These are phyloP conservation scores for Aquilaria sinensis DNA, from an alignment of 345 rosid genomes.

Conservation along the genomic window DNA sequence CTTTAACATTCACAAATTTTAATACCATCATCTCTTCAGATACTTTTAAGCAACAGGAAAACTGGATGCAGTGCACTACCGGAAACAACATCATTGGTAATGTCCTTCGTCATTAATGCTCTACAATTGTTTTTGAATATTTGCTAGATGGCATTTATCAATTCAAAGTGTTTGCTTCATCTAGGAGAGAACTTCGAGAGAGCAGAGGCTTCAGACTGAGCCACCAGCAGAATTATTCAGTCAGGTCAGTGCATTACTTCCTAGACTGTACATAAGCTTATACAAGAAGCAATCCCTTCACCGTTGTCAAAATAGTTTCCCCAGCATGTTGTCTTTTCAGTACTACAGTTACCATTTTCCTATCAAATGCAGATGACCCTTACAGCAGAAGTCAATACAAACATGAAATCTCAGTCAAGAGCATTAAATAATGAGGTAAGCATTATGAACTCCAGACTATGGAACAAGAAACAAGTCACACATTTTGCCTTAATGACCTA, in stretches of 20 bases:
- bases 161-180: conserved; percentile 10
- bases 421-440: conserved; percentile 25
- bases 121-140: conserved; percentile 3
- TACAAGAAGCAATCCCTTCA: not conserved
- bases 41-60: conserved; percentile 12
- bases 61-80: not conserved
- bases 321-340: not conserved
- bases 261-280: not conserved
- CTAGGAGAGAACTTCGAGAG: conserved; percentile 23
- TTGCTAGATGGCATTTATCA: not conserved
- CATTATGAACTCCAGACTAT: not conserved
- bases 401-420: conserved; percentile 18
- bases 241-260: conserved; percentile 13
- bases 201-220: conserved; percentile 17
- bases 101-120: not conserved
- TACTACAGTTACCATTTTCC: conserved; percentile 7
- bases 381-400: conserved; percentile 22
- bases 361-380: conserved; percentile 35
- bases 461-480: not conserved
- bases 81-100: conserved; percentile 10
- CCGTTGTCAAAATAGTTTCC: not conserved
- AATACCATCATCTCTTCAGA: conserved; percentile 11
- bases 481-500: not conserved
- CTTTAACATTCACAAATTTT: no score
- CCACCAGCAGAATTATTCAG: conserved; percentile 28